Conservation (phyloP, 2,329 filamentous ascomycete species). For the Cladophialophora exuberans region DNA sequence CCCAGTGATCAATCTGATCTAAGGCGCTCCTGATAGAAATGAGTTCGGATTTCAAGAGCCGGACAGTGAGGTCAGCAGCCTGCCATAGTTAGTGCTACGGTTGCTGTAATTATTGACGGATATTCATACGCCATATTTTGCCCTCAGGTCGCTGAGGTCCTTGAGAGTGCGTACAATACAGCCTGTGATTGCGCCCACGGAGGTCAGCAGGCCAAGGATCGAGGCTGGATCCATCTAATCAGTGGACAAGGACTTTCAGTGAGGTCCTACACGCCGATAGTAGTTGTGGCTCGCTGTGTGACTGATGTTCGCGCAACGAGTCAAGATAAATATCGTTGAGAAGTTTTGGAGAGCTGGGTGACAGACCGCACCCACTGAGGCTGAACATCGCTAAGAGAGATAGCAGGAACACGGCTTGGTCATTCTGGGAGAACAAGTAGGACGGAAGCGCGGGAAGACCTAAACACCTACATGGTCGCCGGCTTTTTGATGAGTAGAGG, state of each 20-base stretch:
- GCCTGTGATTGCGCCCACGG: not conserved
- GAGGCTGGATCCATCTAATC: slow-evolving; percentile 1
- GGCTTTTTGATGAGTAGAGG: too few relatives aligned
- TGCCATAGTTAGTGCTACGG: not conserved
- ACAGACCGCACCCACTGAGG: not conserved
- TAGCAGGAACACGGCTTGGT: too few relatives aligned
- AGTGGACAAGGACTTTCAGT: not conserved
- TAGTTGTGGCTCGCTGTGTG: not conserved
- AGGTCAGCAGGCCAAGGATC: not conserved
- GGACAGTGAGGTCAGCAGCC: not conserved
- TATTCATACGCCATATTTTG: not conserved
- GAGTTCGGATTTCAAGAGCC: not conserved
- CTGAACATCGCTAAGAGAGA: not conserved
- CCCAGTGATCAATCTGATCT: slow-evolving; percentile 1
- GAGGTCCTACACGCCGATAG: not conserved
- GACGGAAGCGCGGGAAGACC: not conserved
- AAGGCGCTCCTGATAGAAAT: slow-evolving; percentile 3
- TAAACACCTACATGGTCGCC: too few relatives aligned
- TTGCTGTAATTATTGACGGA: not conserved
- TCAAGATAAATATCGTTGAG: not conserved
- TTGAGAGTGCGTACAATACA: slow-evolving; percentile 1
- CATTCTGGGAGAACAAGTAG: too few relatives aligned
- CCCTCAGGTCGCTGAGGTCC: not conserved
- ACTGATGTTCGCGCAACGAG: not conserved
- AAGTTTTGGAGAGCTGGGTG: not conserved